phyloP scores from a whole-genome alignment of 1,284 basidiomycete genomes.

The Coriolopsis trogii region DNA sequence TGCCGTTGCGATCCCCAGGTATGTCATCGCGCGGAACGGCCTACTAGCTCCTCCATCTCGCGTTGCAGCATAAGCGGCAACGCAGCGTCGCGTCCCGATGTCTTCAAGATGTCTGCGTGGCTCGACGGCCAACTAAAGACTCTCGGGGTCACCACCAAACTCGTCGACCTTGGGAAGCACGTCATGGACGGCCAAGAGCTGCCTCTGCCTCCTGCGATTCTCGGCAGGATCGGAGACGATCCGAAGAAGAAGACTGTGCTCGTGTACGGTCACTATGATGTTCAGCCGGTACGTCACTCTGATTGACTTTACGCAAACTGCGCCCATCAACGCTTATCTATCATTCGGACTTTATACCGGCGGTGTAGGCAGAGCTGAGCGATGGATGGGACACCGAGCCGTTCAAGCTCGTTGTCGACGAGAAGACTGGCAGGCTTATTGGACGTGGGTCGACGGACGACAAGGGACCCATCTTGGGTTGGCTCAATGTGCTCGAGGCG shows the following conservation, averaged over 20 bases:
- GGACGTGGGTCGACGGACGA: conserved; percentile 94
- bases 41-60: background rate
- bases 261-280: conserved; percentile 91
- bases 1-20: conserved; percentile 93
- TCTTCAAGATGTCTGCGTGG: conserved; percentile 84
- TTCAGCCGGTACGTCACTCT: conserved; percentile 68
- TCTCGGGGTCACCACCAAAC: conserved; percentile 77
- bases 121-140: conserved; percentile 72
- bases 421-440: conserved; percentile 73
- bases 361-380: conserved; percentile 64
- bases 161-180: conserved; percentile 82
- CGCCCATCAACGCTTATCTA: no score
- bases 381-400: conserved; percentile 95
- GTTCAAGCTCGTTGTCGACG: conserved; percentile 78
- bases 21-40: background rate
- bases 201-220: conserved; percentile 85
- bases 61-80: conserved; percentile 67
- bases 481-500: conserved; percentile 95
- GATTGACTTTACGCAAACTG: background rate
- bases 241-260: conserved; percentile 90
- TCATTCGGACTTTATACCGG: no score
- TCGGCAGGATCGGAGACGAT: conserved; percentile 86
- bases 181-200: conserved; percentile 79
- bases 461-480: conserved; percentile 92
- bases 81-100: conserved; percentile 69